A percentile compares a stretch with the other conserved stretches of the same genome.
These are phyloP conservation scores for Teunomyces kruisii DNA, from an alignment of 805 yeast genomes.

Conservation along the genomic window DNA sequence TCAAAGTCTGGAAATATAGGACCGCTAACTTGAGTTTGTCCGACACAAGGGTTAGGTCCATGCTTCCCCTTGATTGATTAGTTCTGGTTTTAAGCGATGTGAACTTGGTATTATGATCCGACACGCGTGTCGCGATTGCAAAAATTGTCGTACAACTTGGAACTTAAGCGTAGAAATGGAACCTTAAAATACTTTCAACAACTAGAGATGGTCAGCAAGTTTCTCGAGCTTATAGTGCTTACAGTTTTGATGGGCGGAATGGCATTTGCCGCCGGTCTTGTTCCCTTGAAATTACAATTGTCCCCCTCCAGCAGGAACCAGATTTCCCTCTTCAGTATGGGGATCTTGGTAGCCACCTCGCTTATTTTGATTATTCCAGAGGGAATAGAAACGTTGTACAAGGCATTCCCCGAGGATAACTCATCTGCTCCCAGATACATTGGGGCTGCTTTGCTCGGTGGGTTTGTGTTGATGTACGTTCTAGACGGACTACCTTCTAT, in stretches of 20 bases:
- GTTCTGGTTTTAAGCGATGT: neutral
- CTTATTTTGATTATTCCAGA: constrained; percentile 64
- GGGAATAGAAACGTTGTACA: constrained; percentile 50
- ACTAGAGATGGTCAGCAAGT: neutral
- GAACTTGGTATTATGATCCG: too few relatives aligned
- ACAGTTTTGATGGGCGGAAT: constrained; percentile 18
- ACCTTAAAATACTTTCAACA: neutral
- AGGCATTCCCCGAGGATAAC: constrained; percentile 16
- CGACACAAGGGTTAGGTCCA: constrained; percentile 22
- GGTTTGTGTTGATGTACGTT: constrained; percentile 54
- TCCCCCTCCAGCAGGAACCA: constrained; percentile 29
- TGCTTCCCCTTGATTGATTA: neutral
- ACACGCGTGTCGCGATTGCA: constrained; percentile 5
- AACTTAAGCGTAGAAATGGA: neutral
- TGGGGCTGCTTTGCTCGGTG: constrained; percentile 52
- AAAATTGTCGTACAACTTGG: neutral
- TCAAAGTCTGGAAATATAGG: constrained; percentile 29
- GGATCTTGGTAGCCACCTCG: constrained; percentile 61
- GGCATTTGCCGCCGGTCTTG: constrained; percentile 20
- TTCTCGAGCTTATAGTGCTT: constrained; percentile 9
- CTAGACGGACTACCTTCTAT: constrained; percentile 39
- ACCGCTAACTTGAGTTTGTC: constrained; percentile 25
- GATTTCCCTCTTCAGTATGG: constrained; percentile 55
- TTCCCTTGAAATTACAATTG: constrained; percentile 27
- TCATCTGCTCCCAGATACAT: constrained; percentile 23